Conservation (phyloP, 257 asterid genomes). For the Rauvolfia tetraphylla region DNA sequence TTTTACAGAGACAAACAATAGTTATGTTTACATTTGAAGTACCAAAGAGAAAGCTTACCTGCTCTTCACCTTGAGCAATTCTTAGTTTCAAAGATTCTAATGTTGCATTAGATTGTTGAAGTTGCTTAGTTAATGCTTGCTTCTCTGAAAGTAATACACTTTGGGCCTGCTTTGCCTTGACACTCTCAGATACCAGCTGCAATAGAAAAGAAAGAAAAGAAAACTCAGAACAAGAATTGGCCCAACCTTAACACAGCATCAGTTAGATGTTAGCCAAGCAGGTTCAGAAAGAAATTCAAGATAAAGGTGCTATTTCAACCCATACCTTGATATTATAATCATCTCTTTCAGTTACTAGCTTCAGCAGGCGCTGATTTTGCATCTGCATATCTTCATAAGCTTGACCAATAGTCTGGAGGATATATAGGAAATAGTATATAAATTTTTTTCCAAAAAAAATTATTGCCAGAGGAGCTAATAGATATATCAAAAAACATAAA, state of each 20-base stretch:
- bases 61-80: slow-evolving; percentile 69
- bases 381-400: slow-evolving; percentile 98
- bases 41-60: slow-evolving; percentile 40
- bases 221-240: neutral
- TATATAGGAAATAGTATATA: neutral
- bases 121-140: slow-evolving; percentile 55
- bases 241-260: neutral
- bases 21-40: neutral
- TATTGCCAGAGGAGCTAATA: neutral
- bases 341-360: slow-evolving; percentile 82
- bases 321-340: slow-evolving; percentile 85
- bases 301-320: slow-evolving; percentile 4
- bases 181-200: slow-evolving; percentile 95
- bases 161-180: slow-evolving; percentile 87
- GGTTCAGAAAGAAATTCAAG: neutral
- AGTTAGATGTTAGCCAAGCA: slow-evolving; percentile 13
- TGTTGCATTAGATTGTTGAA: slow-evolving; percentile 52
- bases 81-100: slow-evolving; percentile 60
- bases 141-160: slow-evolving; percentile 62
- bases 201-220: slow-evolving; percentile 14
- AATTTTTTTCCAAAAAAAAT: neutral
- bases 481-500: slow-evolving; percentile 17
- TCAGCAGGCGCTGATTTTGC: slow-evolving; percentile 86
- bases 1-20: slow-evolving; percentile 17
- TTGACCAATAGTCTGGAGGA: slow-evolving; percentile 89